A percentile compares a stretch with the other conserved stretches of the same genome.
Conservation (phyloP, 139 green algal genomes). For the Cymbomonas tetramitiformis region DNA sequence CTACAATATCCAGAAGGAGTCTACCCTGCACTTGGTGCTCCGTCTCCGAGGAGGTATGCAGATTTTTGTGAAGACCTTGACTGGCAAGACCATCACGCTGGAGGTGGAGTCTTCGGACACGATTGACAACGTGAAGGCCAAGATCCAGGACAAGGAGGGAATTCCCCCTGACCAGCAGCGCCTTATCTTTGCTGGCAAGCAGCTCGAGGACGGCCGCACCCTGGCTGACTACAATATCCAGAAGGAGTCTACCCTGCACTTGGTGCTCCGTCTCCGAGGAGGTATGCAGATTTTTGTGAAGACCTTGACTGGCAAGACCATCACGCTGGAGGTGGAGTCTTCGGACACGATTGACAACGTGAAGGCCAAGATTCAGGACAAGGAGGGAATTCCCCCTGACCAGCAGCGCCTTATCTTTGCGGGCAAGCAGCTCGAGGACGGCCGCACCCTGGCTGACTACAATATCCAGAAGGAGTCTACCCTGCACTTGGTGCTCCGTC, state of each 20-base stretch:
- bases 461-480: slow-evolving; percentile 42
- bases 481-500: slow-evolving; percentile 40
- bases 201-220: slow-evolving; percentile 82
- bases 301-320: slow-evolving; percentile 84
- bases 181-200: slow-evolving; percentile 87
- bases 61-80: slow-evolving; percentile 81
- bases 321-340: slow-evolving; percentile 72
- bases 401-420: slow-evolving; percentile 40
- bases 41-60: slow-evolving; percentile 74
- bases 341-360: slow-evolving; percentile 36
- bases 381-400: slow-evolving; percentile 35
- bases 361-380: slow-evolving; percentile 47
- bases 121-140: slow-evolving; percentile 40
- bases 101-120: slow-evolving; percentile 52
- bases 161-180: slow-evolving; percentile 88
- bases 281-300: slow-evolving; percentile 95
- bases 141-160: slow-evolving; percentile 47
- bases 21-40: slow-evolving; percentile 38
- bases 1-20: slow-evolving; percentile 95
- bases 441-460: slow-evolving; percentile 34
- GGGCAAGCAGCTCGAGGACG: slow-evolving; percentile 40
- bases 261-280: slow-evolving; percentile 89
- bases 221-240: slow-evolving; percentile 92
- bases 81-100: slow-evolving; percentile 87
- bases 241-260: slow-evolving; percentile 93